phyloP scores from a whole-genome alignment of 345 rosid genomes.

The Carallia brachiata region DNA sequence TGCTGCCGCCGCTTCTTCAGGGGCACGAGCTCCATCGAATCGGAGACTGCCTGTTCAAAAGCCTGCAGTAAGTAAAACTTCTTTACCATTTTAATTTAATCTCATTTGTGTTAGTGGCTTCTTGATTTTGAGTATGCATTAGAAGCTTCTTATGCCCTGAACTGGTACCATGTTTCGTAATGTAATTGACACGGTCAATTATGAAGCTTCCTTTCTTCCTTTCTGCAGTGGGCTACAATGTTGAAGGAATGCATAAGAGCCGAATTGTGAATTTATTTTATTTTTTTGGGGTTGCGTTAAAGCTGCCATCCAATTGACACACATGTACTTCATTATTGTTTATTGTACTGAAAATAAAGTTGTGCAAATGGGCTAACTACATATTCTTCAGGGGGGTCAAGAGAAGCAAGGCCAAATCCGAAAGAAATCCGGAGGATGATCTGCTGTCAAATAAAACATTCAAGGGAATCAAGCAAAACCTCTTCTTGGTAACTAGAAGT shows the following conservation, averaged over 20 bases:
- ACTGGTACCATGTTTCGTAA: no score
- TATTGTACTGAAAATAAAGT: not conserved
- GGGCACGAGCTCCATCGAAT: conserved; percentile 46
- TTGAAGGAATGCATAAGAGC: no score
- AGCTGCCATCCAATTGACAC: no score
- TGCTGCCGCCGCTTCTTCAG: conserved; percentile 56
- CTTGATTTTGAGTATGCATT: no score
- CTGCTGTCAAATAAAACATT: not conserved
- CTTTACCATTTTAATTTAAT: not conserved
- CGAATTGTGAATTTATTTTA: no score
- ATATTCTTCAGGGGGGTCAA: conserved; percentile 13
- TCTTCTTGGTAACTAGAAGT: no score
- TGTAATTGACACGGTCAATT: no score
- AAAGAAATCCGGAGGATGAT: conserved; percentile 19
- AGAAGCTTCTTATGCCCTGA: no score
- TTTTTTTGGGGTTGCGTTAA: no score
- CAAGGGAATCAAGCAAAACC: not conserved
- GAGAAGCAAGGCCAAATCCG: conserved; percentile 15
- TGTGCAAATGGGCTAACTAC: not conserved
- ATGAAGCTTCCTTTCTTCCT: no score
- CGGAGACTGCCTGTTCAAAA: conserved; percentile 38
- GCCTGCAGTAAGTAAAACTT: conserved; percentile 33
- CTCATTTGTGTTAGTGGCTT: not conserved
- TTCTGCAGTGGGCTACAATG: no score
- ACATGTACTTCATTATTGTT: not conserved